A percentile compares a stretch with the other conserved stretches of the same genome.
Conservation (phyloP, 441 rosid species). For the Brassica balearica region DNA sequence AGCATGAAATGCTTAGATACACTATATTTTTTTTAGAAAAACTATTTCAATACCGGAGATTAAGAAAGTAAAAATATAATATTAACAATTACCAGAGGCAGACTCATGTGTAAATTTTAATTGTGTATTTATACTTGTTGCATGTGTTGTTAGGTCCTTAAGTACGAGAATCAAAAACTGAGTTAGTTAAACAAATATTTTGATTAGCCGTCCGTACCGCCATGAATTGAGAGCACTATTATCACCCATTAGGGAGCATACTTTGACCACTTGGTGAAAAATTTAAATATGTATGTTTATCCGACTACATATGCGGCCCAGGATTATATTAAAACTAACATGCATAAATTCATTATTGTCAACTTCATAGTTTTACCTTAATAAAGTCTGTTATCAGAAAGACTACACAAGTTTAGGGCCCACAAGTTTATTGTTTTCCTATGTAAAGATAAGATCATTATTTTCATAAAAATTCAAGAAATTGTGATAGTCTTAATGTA, state of each 20-base stretch:
- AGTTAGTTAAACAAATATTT: conserved; percentile 28
- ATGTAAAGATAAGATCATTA: neutral
- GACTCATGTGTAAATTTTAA: neutral
- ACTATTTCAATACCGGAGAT: neutral
- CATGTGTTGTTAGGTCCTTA: conserved; percentile 28
- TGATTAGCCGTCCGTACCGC: conserved; percentile 36
- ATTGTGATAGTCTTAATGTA: neutral
- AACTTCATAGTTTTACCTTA: neutral
- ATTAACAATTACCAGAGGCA: conserved; percentile 1
- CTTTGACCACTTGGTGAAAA: conserved; percentile 34
- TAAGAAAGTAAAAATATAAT: neutral
- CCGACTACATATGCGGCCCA: conserved; percentile 8
- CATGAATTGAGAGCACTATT: conserved; percentile 8
- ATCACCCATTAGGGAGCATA: conserved; percentile 33
- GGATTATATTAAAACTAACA: neutral
- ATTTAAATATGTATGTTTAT: conserved; percentile 10
- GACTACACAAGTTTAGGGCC: neutral
- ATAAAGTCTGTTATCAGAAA: neutral
- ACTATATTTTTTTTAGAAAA: no score
- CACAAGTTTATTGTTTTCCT: neutral
- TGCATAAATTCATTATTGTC: neutral
- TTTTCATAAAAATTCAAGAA: neutral
- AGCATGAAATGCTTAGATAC: neutral
- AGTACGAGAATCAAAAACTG: conserved; percentile 30
- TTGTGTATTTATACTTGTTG: conserved; percentile 11